Evolutionary conservation across 2,329 filamentous ascomycete genomes (phyloP).

Genomic region (Neonectria magnoliae): DNA sequence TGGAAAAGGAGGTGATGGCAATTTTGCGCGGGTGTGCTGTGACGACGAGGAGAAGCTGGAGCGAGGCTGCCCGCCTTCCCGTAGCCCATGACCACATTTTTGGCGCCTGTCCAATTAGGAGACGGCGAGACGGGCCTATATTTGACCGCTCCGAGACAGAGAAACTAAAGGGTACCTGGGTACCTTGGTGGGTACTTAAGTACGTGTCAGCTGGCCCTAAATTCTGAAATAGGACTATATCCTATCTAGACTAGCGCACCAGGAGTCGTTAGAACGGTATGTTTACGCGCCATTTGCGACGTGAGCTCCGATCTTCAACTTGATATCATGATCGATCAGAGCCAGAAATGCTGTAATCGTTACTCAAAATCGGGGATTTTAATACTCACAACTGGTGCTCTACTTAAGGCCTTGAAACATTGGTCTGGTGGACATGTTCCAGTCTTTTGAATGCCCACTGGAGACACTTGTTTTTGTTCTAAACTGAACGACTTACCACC

Average conservation of each 20-base stretch:
- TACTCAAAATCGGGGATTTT: neutral
- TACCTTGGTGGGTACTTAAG: neutral
- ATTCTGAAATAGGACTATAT: neutral
- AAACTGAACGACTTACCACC: neutral
- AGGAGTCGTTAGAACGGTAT: neutral
- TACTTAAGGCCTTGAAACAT: neutral
- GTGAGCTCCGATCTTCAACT: neutral
- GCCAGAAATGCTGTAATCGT: neutral
- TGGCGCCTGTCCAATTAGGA: slow-evolving; percentile 32
- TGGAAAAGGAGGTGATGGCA: slow-evolving; percentile 22
- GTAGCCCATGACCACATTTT: slow-evolving; percentile 46
- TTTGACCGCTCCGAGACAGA: slow-evolving; percentile 36
- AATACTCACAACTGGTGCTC: no score
- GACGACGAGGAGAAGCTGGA: slow-evolving; percentile 41
- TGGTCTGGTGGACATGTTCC: neutral
- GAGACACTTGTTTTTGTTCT: neutral
- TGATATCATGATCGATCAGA: neutral
- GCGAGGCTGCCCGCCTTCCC: slow-evolving; percentile 46
- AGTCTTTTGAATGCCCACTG: neutral
- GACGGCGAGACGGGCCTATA: slow-evolving; percentile 27
- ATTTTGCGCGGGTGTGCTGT: slow-evolving; percentile 40
- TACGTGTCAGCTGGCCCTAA: neutral
- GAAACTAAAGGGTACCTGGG: slow-evolving; percentile 23
- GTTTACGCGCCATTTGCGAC: neutral
- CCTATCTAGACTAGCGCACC: neutral